These are phyloP conservation scores for Rhizopogon salebrosus DNA, from an alignment of 768 basidiomycete species.

Conservation along the genomic window DNA sequence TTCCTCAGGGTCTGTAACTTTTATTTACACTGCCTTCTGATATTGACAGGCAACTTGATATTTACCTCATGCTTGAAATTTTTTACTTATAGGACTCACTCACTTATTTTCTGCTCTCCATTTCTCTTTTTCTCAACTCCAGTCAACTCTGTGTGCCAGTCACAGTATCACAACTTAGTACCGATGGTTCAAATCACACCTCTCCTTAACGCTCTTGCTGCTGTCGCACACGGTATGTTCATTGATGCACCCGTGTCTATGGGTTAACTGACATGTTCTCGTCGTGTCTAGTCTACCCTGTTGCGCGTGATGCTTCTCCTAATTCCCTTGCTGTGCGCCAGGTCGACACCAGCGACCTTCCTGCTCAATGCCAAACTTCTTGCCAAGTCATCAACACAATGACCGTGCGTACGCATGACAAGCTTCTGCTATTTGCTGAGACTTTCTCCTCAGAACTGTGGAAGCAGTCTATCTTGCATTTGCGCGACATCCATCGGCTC, in stretches of 20 bases:
- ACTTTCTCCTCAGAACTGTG: constrained; percentile 8
- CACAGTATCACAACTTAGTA: background rate
- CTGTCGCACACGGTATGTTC: constrained; percentile 11
- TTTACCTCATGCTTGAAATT: background rate
- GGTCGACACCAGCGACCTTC: constrained; percentile 5
- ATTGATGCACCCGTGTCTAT: background rate
- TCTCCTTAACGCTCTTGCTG: constrained; percentile 9
- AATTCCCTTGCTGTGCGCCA: constrained; percentile 19
- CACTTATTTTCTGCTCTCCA: background rate
- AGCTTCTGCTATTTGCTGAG: background rate
- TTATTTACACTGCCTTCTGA: background rate
- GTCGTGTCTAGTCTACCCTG: background rate
- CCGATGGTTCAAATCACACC: constrained; percentile 19
- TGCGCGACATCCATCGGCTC: constrained; percentile 11
- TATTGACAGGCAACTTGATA: background rate
- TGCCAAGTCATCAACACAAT: constrained; percentile 17
- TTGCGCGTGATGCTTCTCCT: background rate
- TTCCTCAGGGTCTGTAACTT: background rate
- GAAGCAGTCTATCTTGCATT: background rate
- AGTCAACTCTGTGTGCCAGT: background rate
- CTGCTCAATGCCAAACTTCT: constrained; percentile 14
- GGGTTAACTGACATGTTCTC: background rate
- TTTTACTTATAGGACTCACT: background rate
- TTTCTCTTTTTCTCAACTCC: background rate
- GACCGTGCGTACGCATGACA: constrained; percentile 7